These are phyloP conservation scores for Paecilomyces niveus DNA, from an alignment of 2,329 filamentous ascomycete species.

Conservation along the genomic window DNA sequence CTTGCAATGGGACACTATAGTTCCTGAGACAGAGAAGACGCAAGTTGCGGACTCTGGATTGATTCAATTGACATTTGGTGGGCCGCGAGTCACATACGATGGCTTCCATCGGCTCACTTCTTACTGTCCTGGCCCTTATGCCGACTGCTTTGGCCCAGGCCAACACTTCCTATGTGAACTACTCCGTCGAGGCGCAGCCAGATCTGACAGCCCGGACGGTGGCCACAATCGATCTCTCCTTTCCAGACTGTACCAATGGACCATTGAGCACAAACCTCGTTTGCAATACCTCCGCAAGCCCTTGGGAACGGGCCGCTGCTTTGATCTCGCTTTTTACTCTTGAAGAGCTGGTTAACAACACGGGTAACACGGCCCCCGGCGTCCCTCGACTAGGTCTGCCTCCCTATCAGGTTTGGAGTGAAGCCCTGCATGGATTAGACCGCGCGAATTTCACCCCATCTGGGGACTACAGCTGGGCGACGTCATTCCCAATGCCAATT, in stretches of 20 bases:
- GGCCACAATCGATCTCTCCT: conserved; percentile 19
- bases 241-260: conserved; percentile 47
- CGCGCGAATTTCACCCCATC: conserved; percentile 49
- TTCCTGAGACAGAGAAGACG: not conserved
- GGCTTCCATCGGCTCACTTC: conserved; percentile 8
- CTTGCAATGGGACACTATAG: not conserved
- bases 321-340: conserved; percentile 46
- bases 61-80: not conserved
- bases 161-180: conserved; percentile 21
- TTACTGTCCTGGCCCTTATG: conserved; percentile 15
- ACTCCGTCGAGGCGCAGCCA: conserved; percentile 17
- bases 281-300: conserved; percentile 40
- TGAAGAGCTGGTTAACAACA: conserved; percentile 51
- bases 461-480: conserved; percentile 53
- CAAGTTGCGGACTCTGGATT: not conserved
- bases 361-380: conserved; percentile 43
- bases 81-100: conserved; percentile 7
- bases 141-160: conserved; percentile 16
- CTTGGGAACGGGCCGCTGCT: conserved; percentile 38
- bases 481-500: conserved; percentile 60
- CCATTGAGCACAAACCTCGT: conserved; percentile 45
- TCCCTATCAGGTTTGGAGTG: conserved; percentile 54
- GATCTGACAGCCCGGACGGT: conserved; percentile 14
- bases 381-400: conserved; percentile 51
- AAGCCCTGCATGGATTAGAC: conserved; percentile 56